Conservation (phyloP, 352 stramenopile genomes). For the Globisporangium megalacanthum region DNA sequence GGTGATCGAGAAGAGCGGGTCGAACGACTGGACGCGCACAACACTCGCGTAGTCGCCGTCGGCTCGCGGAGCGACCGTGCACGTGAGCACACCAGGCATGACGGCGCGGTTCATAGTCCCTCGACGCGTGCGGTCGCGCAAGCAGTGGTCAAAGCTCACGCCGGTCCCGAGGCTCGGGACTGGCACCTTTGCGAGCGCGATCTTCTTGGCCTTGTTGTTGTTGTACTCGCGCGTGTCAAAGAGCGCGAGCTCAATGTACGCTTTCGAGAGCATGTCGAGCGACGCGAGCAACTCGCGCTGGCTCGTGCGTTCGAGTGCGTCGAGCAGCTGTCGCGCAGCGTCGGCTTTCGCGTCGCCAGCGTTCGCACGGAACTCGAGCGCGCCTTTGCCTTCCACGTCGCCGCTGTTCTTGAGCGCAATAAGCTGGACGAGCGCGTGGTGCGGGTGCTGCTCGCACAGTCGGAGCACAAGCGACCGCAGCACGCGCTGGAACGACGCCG, state of each 20-base stretch:
- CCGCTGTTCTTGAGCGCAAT: conserved; percentile 94
- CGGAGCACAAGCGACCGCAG: conserved; percentile 89
- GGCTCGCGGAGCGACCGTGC: conserved; percentile 44
- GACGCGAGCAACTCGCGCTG: conserved; percentile 63
- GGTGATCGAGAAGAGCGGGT: conserved; percentile 90
- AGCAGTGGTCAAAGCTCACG: conserved; percentile 64
- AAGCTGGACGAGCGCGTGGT: conserved; percentile 95
- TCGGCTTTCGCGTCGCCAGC: conserved; percentile 75
- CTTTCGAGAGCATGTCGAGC: conserved; percentile 63
- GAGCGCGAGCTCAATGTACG: conserved; percentile 77
- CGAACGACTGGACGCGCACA: conserved; percentile 87
- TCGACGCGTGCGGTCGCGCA: conserved; percentile 48
- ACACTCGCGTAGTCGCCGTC: conserved; percentile 83
- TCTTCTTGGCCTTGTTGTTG: conserved; percentile 57
- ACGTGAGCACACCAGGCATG: conserved; percentile 79
- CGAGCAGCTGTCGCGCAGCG: conserved; percentile 51
- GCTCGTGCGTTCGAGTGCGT: conserved; percentile 44
- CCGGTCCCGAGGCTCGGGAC: conserved; percentile 22
- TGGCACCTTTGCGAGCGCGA: conserved; percentile 53
- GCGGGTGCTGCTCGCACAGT: conserved; percentile 93
- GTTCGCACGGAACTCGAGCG: conserved; percentile 71
- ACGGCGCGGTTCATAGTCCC: conserved; percentile 28
- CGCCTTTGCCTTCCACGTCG: conserved; percentile 80
- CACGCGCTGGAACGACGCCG: conserved; percentile 73
- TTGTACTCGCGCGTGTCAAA: conserved; percentile 79